A percentile compares a stretch with the other conserved stretches of the same genome.
phyloP scores from a whole-genome alignment of 768 basidiomycete species.

The Pleurotus citrinopileatus region DNA sequence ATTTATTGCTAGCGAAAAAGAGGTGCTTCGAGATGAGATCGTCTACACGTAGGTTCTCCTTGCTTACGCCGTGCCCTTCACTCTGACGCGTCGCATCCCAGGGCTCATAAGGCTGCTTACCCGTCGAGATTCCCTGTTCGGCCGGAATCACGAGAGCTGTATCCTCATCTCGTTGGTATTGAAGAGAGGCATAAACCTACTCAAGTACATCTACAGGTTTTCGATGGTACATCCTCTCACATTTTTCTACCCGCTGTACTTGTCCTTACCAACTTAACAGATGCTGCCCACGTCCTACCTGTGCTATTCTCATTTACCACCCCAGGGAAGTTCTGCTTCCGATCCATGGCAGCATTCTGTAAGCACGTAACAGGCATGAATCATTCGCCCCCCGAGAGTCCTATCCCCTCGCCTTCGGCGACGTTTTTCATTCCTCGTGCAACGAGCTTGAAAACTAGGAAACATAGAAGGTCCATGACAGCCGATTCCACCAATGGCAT shows the following conservation, averaged over 20 bases:
- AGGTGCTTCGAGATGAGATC: slow-evolving; percentile 90
- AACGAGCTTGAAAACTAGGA: neutral
- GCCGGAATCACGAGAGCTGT: slow-evolving; percentile 44
- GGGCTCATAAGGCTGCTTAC: slow-evolving; percentile 89
- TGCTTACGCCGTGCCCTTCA: neutral
- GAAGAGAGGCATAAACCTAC: slow-evolving; percentile 58
- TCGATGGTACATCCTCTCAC: slow-evolving; percentile 62
- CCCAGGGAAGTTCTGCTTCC: slow-evolving; percentile 77
- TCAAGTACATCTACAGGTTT: slow-evolving; percentile 88
- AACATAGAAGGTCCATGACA: slow-evolving; percentile 5
- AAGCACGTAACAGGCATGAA: slow-evolving; percentile 60
- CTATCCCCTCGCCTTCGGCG: slow-evolving; percentile 8
- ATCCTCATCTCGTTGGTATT: slow-evolving; percentile 55
- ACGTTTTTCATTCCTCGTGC: slow-evolving; percentile 14
- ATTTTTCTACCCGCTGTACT: slow-evolving; percentile 2
- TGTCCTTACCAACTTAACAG: slow-evolving; percentile 33
- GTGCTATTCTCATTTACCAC: slow-evolving; percentile 74
- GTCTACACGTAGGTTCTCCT: slow-evolving; percentile 66
- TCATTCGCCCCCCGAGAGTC: slow-evolving; percentile 16
- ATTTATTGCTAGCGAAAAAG: slow-evolving; percentile 84
- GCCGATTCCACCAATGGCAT: neutral
- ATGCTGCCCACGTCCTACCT: slow-evolving; percentile 70
- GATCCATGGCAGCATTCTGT: slow-evolving; percentile 70
- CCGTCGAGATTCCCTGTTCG: slow-evolving; percentile 64
- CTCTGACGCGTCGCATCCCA: slow-evolving; percentile 23